phyloP scores from a whole-genome alignment of 371 early-diverging fungal genomes.

The Mucor irregularis region DNA sequence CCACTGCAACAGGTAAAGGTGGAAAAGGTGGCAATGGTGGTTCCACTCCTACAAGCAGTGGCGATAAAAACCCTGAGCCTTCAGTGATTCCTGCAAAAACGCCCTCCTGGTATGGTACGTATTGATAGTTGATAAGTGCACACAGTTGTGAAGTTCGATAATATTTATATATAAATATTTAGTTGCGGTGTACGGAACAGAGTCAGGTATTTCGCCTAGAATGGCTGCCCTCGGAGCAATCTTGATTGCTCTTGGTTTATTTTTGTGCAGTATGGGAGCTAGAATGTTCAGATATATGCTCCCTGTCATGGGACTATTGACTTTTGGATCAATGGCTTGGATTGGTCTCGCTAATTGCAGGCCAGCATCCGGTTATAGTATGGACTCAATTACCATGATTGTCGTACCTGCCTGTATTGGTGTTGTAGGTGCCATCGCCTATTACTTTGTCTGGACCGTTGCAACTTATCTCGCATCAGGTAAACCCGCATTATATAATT shows the following conservation, averaged over 20 bases:
- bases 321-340: conserved; percentile 34
- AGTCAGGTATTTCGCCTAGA: conserved; percentile 22
- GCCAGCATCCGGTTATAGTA: conserved; percentile 14
- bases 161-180: background rate
- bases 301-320: conserved; percentile 31
- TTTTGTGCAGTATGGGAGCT: conserved; percentile 30
- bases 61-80: background rate
- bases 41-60: background rate
- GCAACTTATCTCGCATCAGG: conserved; percentile 21
- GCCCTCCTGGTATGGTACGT: conserved; percentile 10
- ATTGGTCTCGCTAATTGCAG: conserved; percentile 20
- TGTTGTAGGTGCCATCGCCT: conserved; percentile 15
- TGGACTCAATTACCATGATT: conserved; percentile 22
- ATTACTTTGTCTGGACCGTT: conserved; percentile 22
- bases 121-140: too few species aligned
- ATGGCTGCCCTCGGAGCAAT: conserved; percentile 31
- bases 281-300: conserved; percentile 27
- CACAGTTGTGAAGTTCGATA: too few species aligned
- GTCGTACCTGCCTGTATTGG: conserved; percentile 25
- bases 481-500: too few species aligned
- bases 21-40: background rate
- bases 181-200: conserved; percentile 25
- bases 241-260: conserved; percentile 31
- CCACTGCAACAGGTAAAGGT: background rate
- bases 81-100: conserved; percentile 2